Evolutionary conservation across 176 grass and related monocot genomes (phyloP).

Genomic region (Rhynchospora breviuscula): DNA sequence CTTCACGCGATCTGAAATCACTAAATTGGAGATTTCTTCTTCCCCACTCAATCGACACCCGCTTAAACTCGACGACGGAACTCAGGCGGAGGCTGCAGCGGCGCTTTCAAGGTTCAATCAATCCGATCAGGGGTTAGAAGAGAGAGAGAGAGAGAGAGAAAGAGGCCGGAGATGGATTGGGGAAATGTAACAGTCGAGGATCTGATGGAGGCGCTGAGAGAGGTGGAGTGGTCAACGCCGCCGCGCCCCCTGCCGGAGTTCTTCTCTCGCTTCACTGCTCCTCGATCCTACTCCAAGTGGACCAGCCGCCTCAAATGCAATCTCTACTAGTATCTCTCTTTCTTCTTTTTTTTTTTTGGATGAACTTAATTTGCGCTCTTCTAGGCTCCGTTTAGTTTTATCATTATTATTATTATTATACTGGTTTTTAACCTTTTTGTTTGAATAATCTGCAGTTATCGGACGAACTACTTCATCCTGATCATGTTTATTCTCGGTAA

Average conservation of each 20-base stretch:
- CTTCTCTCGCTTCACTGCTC: slow-evolving; percentile 96
- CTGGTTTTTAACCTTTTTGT: background rate
- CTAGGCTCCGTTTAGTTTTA: too few relatives aligned
- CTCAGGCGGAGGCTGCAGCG: background rate
- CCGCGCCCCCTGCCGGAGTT: slow-evolving; percentile 89
- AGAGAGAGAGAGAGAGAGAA: background rate
- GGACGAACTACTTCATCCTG: slow-evolving; percentile 62
- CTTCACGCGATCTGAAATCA: background rate
- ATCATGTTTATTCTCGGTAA: slow-evolving; percentile 78
- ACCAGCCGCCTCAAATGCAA: slow-evolving; percentile 99
- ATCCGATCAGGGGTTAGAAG: slow-evolving; percentile 15
- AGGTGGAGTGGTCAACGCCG: slow-evolving; percentile 96
- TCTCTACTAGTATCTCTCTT: slow-evolving; percentile 80
- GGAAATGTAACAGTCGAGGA: slow-evolving; percentile 95
- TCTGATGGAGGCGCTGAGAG: slow-evolving; percentile 88
- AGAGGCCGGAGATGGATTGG: slow-evolving; percentile 74
- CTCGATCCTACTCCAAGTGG: slow-evolving; percentile 98
- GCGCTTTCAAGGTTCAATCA: background rate
- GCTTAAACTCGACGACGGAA: background rate
- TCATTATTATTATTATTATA: too few relatives aligned
- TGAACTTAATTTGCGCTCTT: too few relatives aligned
- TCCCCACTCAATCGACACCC: background rate
- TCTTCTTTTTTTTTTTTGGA: background rate
- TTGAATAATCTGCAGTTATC: slow-evolving; percentile 13
- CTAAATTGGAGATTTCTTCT: slow-evolving; percentile 18